Conservation (phyloP, 2,329 filamentous ascomycete species). For the Colletotrichum cuscutae region DNA sequence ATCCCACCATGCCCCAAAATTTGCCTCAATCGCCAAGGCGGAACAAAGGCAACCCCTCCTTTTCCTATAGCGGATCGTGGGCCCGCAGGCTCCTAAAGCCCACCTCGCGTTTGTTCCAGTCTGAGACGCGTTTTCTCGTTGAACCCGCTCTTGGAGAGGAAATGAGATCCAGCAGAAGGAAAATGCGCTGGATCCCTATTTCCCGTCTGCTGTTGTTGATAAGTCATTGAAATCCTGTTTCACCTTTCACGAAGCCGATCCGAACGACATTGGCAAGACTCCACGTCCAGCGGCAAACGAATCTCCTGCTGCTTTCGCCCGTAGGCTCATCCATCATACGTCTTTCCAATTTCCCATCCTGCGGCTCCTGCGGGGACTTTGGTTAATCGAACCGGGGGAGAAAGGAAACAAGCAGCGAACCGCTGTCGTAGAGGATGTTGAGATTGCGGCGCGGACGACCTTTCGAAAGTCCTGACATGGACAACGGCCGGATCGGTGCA, state of each 20-base stretch:
- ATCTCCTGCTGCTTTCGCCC: neutral
- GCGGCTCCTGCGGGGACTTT: neutral
- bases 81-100: neutral
- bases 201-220: neutral
- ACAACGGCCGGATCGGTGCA: constrained; percentile 9
- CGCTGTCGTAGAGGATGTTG: neutral
- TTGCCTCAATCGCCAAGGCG: constrained; percentile 37
- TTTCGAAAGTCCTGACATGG: neutral
- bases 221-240: neutral
- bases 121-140: neutral
- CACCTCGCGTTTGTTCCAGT: neutral
- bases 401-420: neutral
- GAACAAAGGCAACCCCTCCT: constrained; percentile 1
- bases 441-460: neutral
- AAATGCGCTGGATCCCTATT: neutral
- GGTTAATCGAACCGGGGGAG: neutral
- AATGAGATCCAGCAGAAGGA: neutral
- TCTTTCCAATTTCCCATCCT: neutral
- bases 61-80: neutral
- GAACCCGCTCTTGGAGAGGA: neutral
- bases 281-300: neutral
- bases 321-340: neutral
- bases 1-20: neutral
- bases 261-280: neutral
- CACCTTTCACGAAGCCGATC: neutral